These are phyloP conservation scores for Apiosordaria backusii DNA, from an alignment of 495 filamentous ascomycete species.

Conservation along the genomic window DNA sequence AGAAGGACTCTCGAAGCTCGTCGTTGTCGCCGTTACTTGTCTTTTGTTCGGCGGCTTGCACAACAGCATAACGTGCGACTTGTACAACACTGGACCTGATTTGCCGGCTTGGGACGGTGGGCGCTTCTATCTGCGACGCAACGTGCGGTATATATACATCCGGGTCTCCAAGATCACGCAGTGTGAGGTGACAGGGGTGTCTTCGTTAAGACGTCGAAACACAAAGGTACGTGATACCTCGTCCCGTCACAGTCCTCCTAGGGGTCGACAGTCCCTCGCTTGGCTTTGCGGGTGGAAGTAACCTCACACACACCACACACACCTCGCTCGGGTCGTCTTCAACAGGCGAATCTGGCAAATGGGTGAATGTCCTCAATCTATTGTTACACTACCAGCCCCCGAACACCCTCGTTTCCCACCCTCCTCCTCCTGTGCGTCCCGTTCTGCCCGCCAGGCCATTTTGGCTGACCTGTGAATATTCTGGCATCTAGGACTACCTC, in stretches of 20 bases:
- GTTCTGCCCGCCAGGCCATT: slow-evolving; percentile 15
- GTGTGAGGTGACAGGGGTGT: slow-evolving; percentile 11
- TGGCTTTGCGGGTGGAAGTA: slow-evolving; percentile 27
- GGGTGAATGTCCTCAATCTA: slow-evolving; percentile 14
- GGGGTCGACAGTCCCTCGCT: slow-evolving; percentile 24
- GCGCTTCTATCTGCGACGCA: background rate
- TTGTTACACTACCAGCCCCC: slow-evolving; percentile 12
- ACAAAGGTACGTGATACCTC: slow-evolving; percentile 38
- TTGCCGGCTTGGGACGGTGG: slow-evolving; percentile 4
- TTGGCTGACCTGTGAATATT: slow-evolving; percentile 26
- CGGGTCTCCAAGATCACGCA: slow-evolving; percentile 6
- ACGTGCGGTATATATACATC: background rate
- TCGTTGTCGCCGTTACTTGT: slow-evolving; percentile 10
- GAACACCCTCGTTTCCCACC: slow-evolving; percentile 12
- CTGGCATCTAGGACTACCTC: slow-evolving; percentile 15
- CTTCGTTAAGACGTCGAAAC: slow-evolving; percentile 35
- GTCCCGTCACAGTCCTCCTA: background rate
- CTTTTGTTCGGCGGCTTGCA: slow-evolving; percentile 7
- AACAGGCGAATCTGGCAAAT: slow-evolving; percentile 31
- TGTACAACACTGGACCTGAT: slow-evolving; percentile 12
- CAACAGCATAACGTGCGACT: background rate
- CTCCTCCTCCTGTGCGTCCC: slow-evolving; percentile 19
- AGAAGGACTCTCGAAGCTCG: slow-evolving; percentile 3
- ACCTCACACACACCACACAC: slow-evolving; percentile 16
- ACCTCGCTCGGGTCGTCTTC: slow-evolving; percentile 24